Conservation (phyloP, 2,329 filamentous ascomycete genomes). For the Sporothrix pallida region DNA sequence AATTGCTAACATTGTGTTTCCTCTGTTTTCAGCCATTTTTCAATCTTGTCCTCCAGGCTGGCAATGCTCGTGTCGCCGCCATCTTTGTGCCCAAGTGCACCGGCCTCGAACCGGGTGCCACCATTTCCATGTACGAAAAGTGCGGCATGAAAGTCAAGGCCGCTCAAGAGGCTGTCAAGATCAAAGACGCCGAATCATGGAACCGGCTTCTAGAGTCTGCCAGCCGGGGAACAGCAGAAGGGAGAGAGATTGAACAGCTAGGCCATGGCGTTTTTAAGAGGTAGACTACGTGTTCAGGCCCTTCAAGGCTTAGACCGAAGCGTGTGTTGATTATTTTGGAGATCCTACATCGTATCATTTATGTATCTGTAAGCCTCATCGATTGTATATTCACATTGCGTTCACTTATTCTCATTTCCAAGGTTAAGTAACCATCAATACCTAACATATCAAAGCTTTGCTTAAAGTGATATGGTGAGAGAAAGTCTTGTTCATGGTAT, state of each 20-base stretch:
- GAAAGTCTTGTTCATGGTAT: background rate
- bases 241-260: constrained; percentile 81
- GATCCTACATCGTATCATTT: background rate
- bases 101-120: constrained; percentile 67
- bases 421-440: background rate
- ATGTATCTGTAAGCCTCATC: background rate
- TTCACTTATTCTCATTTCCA: background rate
- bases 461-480: background rate
- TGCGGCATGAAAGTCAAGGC: constrained; percentile 89
- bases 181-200: constrained; percentile 78
- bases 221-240: constrained; percentile 68
- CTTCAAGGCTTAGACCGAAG: no score
- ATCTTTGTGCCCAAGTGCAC: constrained; percentile 89
- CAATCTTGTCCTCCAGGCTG: constrained; percentile 84
- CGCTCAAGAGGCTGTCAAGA: constrained; percentile 86
- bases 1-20: background rate
- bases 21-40: constrained; percentile 74
- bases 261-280: constrained; percentile 64
- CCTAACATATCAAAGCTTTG: background rate
- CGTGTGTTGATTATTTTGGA: background rate
- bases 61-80: constrained; percentile 84
- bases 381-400: background rate
- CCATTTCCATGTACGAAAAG: constrained; percentile 93
- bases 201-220: constrained; percentile 75
- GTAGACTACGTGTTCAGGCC: constrained; percentile 39